Percentiles rank a stretch among this genome's conserved stretches.
Evolutionary conservation across 2,329 filamentous ascomycete genomes (phyloP).

Genomic region (Fusarium chlamydosporum): DNA sequence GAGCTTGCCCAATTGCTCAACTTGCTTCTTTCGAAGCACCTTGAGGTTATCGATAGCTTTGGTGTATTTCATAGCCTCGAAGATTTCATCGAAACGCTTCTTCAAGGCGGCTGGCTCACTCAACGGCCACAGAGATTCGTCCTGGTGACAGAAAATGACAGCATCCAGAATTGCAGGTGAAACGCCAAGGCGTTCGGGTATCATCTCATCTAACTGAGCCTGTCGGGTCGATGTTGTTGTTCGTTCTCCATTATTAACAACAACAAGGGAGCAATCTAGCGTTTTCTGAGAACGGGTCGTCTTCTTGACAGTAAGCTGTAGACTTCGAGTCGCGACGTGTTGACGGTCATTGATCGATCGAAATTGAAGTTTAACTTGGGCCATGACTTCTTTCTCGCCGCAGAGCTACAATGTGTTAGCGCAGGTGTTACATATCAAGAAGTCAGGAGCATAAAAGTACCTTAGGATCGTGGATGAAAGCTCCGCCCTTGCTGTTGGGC

Average conservation of each 20-base stretch:
- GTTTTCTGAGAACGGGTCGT: constrained; percentile 82
- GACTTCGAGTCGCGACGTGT: constrained; percentile 85
- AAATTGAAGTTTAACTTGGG: constrained; percentile 92
- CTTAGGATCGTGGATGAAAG: constrained; percentile 98
- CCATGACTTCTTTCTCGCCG: constrained; percentile 89
- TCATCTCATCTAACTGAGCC: constrained; percentile 83
- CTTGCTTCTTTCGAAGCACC: constrained; percentile 84
- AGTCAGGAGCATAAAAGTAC: constrained; percentile 56
- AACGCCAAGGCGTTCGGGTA: constrained; percentile 89
- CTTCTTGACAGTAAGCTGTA: constrained; percentile 91
- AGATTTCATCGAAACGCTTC: constrained; percentile 97
- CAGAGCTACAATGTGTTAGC: constrained; percentile 66
- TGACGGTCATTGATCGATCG: constrained; percentile 81
- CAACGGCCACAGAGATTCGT: constrained; percentile 97
- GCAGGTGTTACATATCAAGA: neutral
- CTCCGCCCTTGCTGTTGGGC: constrained; percentile 89
- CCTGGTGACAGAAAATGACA: constrained; percentile 98
- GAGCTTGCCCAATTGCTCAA: constrained; percentile 78
- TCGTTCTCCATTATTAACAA: constrained; percentile 83
- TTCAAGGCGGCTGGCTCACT: constrained; percentile 89
- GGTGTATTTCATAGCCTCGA: constrained; percentile 96
- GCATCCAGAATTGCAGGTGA: constrained; percentile 90
- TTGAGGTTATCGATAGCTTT: constrained; percentile 98
- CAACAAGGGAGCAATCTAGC: constrained; percentile 82
- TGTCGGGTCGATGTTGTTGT: constrained; percentile 83